A percentile compares a stretch with the other conserved stretches of the same genome.
Evolutionary conservation across 1,139 yeast species (phyloP).

Genomic region (Meyerozyma elateridarum): DNA sequence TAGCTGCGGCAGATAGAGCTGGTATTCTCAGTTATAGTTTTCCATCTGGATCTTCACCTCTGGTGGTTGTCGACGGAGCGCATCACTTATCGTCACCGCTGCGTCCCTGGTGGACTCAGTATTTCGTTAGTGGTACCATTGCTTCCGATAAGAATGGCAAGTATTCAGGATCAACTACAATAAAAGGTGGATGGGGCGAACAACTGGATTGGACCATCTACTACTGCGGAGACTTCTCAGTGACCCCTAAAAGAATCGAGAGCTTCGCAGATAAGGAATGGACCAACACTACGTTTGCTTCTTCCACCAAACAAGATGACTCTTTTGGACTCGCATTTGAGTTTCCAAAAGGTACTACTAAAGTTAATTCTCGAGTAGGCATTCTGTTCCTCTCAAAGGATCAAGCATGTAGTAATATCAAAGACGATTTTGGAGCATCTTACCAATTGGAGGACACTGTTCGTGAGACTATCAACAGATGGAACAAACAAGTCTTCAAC

Average conservation of each 20-base stretch:
- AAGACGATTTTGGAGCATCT: constrained; percentile 15
- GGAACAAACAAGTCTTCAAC: constrained; percentile 26
- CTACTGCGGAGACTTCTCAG: constrained; percentile 26
- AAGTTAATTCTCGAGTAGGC: constrained; percentile 24
- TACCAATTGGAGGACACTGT: constrained; percentile 20
- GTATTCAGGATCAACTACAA: constrained; percentile 22
- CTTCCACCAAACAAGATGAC: constrained; percentile 12
- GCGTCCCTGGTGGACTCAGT: constrained; percentile 31
- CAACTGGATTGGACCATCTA: constrained; percentile 26
- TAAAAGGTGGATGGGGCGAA: constrained; percentile 31
- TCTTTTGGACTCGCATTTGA: constrained; percentile 20
- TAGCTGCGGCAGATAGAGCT: constrained; percentile 24
- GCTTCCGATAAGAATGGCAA: constrained; percentile 14
- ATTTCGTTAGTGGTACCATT: constrained; percentile 23
- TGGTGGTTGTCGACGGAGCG: constrained; percentile 22
- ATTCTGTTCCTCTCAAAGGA: constrained; percentile 27
- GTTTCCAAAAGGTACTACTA: constrained; percentile 11
- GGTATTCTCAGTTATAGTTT: constrained; percentile 23
- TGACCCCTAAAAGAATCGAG: constrained; percentile 11
- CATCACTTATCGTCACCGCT: constrained; percentile 24
- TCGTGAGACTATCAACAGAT: constrained; percentile 16
- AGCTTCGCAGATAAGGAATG: constrained; percentile 12
- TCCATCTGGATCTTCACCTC: constrained; percentile 11
- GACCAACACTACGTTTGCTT: constrained; percentile 3
- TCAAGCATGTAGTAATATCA: constrained; percentile 28